Evolutionary conservation across 2,329 filamentous ascomycete species (phyloP).

Genomic region (Exophiala phaeomuriformis): DNA sequence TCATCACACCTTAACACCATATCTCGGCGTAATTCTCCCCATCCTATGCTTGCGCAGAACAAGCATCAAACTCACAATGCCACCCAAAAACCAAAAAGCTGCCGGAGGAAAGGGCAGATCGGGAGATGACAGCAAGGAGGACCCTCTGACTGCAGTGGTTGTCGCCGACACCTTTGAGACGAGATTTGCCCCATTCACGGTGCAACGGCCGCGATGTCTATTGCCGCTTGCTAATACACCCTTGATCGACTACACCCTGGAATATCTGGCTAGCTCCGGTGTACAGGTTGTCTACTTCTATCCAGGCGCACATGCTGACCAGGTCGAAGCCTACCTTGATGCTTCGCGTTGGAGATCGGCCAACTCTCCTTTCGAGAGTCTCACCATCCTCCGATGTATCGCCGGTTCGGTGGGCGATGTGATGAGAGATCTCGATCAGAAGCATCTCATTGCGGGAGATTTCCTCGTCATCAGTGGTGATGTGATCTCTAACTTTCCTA

Average conservation of each 20-base stretch:
- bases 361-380: conserved; percentile 70
- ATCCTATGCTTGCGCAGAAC: neutral
- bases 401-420: conserved; percentile 87
- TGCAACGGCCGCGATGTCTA: conserved; percentile 87
- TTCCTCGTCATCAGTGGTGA: conserved; percentile 92
- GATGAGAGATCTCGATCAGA: conserved; percentile 84
- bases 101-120: conserved; percentile 34
- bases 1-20: neutral
- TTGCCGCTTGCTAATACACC: conserved; percentile 88
- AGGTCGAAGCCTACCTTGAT: conserved; percentile 80
- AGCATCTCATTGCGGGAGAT: conserved; percentile 77
- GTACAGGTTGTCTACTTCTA: conserved; percentile 94
- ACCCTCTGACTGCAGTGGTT: conserved; percentile 63
- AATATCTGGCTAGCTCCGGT: conserved; percentile 89
- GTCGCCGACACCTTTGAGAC: conserved; percentile 94
- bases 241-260: conserved; percentile 93
- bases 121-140: conserved; percentile 53
- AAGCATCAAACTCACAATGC: conserved; percentile 14
- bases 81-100: conserved; percentile 29
- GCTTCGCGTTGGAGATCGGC: conserved; percentile 65
- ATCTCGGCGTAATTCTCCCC: neutral
- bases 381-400: conserved; percentile 81
- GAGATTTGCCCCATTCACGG: conserved; percentile 78
- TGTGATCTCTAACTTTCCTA: conserved; percentile 77
- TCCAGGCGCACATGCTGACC: conserved; percentile 76